Evolutionary conservation across 306 rosid species (phyloP).

Genomic region (Prinsepia uniflora): DNA sequence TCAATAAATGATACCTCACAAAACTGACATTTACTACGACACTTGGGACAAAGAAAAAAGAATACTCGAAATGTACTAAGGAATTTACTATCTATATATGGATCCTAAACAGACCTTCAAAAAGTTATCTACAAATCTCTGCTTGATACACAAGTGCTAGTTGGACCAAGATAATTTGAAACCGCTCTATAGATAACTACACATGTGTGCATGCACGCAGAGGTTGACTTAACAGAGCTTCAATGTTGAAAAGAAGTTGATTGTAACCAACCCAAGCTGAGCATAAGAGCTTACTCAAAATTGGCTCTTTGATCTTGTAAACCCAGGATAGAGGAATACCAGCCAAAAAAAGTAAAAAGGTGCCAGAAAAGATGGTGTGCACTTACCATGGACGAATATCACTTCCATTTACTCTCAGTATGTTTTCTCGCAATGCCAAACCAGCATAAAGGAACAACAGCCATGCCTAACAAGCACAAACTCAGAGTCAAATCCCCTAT

Average conservation of each 20-base stretch:
- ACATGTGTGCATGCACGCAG: background rate
- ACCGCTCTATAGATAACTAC: background rate
- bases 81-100: background rate
- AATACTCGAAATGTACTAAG: background rate
- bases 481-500: constrained; percentile 20
- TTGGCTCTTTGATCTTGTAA: background rate
- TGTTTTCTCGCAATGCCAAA: constrained; percentile 92
- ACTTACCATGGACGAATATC: constrained; percentile 94
- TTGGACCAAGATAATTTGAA: background rate
- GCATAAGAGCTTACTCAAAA: background rate
- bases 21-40: background rate
- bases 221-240: background rate
- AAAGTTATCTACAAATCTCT: background rate
- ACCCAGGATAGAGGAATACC: background rate
- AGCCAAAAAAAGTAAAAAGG: background rate
- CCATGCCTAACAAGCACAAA: constrained; percentile 67
- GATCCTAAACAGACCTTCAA: background rate
- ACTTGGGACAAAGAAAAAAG: background rate
- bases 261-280: background rate
- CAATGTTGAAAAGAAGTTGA: background rate
- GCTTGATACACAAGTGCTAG: background rate
- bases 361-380: background rate
- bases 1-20: background rate
- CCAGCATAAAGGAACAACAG: constrained; percentile 92
- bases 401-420: constrained; percentile 87